Evolutionary conservation across 2,329 filamentous ascomycete species (phyloP), one percentile per base, ranked within the genome.

Genomic region (Monosporascus sp.): DNA sequence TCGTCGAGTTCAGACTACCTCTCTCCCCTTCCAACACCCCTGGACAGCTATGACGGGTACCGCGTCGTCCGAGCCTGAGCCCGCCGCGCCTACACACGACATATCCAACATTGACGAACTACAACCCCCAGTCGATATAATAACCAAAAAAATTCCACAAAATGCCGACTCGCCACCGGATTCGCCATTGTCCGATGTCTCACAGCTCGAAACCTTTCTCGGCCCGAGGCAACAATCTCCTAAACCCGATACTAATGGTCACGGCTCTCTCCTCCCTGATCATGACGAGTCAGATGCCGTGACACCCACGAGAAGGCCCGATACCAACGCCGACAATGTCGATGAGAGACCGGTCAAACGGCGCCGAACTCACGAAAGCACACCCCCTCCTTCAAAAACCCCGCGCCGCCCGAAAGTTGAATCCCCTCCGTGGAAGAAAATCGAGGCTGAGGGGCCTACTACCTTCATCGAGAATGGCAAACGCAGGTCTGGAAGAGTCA

Each of bases 381-480:
- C 73, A 24, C 74, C 76, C 36, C 65, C 64, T 1, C 65, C 69
- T 3, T 63, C 52, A 8, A 54, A 53, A 62, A 59, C 22, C 62
- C 54, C 51, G 58, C 70, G 54, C 68, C 75, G 56, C 48, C 63
- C 67, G 17, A 76, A 85, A 72, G 73, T 75, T 50, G 78, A 80
- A 55, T 97, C 93, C 57, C 94, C 94, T 59, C 94, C 94, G 22
- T 99, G 94, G 94, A 97, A 94, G 75, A 89, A 84, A 65, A 81
- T 89, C 57, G 81, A 81, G 54, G 90, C 88, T 41, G 89, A 96
- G 27, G 94, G 94, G 0, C 94, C 94, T 22, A 94, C 93, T 3
- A 88, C 89, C 1, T 92, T 95, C 67, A 81, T 88, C 46, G 82
- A 80, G 73, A 88, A 80, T 81, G 90, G 89, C 48, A 80, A 80